These are phyloP conservation scores for Pholiota adiposa DNA, from an alignment of 1,284 basidiomycete species.

Conservation along the genomic window DNA sequence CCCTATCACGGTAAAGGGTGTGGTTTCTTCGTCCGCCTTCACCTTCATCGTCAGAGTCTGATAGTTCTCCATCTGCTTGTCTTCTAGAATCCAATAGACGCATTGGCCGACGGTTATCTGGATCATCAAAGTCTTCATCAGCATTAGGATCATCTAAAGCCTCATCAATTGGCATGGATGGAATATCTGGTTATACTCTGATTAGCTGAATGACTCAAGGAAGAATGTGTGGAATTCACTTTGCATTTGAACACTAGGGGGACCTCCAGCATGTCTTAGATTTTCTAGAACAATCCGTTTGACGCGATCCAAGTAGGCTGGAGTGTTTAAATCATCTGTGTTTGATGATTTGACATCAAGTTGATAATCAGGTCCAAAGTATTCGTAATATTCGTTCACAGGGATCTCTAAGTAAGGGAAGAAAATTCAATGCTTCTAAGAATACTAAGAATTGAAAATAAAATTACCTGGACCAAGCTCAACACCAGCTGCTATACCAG, in stretches of 20 bases:
- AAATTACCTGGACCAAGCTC: constrained; percentile 82
- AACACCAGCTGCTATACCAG: constrained; percentile 94
- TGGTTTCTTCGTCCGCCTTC: constrained; percentile 78
- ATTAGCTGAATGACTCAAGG: constrained; percentile 5
- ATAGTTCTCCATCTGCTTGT: constrained; percentile 81
- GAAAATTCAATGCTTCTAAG: neutral
- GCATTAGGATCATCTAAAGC: constrained; percentile 77
- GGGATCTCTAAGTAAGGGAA: constrained; percentile 74
- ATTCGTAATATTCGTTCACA: constrained; percentile 98
- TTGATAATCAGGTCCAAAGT: constrained; percentile 97
- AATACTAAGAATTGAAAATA: neutral
- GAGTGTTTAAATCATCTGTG: constrained; percentile 94
- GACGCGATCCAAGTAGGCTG: constrained; percentile 92
- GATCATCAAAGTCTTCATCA: constrained; percentile 80
- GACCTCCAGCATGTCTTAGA: constrained; percentile 80
- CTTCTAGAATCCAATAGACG: constrained; percentile 73
- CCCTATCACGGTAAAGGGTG: constrained; percentile 56
- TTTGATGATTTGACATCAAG: constrained; percentile 97
- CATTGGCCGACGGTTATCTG: constrained; percentile 75
- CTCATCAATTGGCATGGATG: constrained; percentile 79
- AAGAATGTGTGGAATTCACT: constrained; percentile 46
- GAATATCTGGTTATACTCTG: constrained; percentile 59
- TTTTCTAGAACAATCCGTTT: constrained; percentile 94
- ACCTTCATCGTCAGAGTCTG: constrained; percentile 88
- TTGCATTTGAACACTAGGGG: constrained; percentile 89